These are phyloP conservation scores for Xylaria sp. DNA, from an alignment of 2,329 filamentous ascomycete genomes.

Conservation along the genomic window DNA sequence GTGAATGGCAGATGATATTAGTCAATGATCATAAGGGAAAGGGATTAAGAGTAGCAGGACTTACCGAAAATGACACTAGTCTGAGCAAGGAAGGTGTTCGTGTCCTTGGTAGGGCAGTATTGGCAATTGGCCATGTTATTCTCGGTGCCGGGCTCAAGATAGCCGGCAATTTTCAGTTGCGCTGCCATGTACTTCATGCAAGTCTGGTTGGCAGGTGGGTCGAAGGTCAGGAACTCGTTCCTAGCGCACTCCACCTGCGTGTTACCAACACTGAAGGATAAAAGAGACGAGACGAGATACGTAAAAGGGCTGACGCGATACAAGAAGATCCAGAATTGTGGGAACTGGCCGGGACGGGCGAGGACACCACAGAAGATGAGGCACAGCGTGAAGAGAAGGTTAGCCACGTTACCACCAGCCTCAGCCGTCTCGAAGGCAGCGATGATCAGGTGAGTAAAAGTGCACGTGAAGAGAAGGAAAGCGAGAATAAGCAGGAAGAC, in stretches of 20 bases:
- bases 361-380: conserved; percentile 83
- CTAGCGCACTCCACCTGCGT: conserved; percentile 68
- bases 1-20: conserved; percentile 26
- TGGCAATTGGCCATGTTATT: conserved; percentile 57
- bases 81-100: conserved; percentile 53
- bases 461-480: conserved; percentile 84
- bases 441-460: conserved; percentile 83
- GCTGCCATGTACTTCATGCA: conserved; percentile 66
- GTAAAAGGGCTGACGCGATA: conserved; percentile 80
- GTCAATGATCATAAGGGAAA: conserved; percentile 2
- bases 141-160: conserved; percentile 52
- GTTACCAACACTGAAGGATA: conserved; percentile 72
- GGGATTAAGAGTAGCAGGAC: conserved; percentile 20
- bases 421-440: conserved; percentile 80
- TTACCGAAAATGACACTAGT: conserved; percentile 58
- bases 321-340: conserved; percentile 82
- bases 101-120: conserved; percentile 54
- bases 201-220: conserved; percentile 63
- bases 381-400: conserved; percentile 77
- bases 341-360: conserved; percentile 68
- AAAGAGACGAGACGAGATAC: conserved; percentile 75
- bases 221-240: conserved; percentile 73
- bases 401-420: conserved; percentile 79
- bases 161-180: conserved; percentile 60
- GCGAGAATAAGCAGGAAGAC: conserved; percentile 81